These are phyloP conservation scores for Turnera subulata DNA, from an alignment of 345 rosid genomes.

Conservation along the genomic window DNA sequence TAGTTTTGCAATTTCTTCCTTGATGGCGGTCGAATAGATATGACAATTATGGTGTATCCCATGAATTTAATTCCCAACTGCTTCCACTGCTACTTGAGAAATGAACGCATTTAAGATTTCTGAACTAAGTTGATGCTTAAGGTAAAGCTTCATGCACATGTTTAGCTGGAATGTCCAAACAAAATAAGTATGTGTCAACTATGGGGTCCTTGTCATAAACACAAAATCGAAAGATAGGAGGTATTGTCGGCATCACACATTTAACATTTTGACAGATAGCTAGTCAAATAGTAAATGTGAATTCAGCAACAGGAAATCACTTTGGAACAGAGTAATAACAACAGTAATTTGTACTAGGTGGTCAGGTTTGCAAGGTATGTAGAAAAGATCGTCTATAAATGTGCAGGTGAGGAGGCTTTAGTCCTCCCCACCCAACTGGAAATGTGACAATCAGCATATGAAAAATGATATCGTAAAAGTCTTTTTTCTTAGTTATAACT, in stretches of 20 bases:
- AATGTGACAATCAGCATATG: no score
- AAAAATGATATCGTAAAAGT: no score
- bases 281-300: not conserved
- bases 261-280: constrained; percentile 9
- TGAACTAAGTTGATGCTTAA: not conserved
- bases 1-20: no score
- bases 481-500: no score
- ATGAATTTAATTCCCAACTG: not conserved
- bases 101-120: constrained; percentile 3
- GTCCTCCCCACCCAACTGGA: no score
- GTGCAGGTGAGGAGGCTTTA: no score
- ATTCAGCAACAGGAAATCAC: not conserved
- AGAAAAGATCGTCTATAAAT: no score
- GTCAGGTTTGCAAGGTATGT: no score
- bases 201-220: constrained; percentile 16
- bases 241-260: constrained; percentile 21
- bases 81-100: not conserved
- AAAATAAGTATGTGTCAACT: constrained; percentile 17
- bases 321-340: not conserved
- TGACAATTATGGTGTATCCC: not conserved
- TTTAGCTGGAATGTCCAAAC: constrained; percentile 8
- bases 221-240: not conserved
- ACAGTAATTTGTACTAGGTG: no score
- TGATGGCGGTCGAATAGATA: not conserved
- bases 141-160: constrained; percentile 1